Percentiles rank a stretch among this genome's conserved stretches.
These are phyloP conservation scores for Xanthoconium purpureum DNA, from an alignment of 768 basidiomycete species.

Conservation along the genomic window DNA sequence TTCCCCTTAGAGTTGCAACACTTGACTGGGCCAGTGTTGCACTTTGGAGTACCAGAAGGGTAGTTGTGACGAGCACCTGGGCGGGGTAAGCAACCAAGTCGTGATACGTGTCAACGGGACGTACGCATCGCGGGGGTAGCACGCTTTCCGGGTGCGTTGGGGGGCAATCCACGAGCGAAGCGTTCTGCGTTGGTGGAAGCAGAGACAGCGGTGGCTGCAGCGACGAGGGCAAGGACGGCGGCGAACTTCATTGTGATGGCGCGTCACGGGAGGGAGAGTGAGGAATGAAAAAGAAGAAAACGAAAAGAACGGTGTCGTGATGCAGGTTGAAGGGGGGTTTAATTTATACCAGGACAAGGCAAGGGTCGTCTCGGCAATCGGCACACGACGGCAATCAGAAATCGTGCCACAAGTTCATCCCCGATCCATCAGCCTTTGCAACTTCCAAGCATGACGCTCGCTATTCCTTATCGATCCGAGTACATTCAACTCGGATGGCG, in stretches of 20 bases:
- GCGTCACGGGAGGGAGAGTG: not conserved
- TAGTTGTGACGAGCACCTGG: conserved; percentile 35
- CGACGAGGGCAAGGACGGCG: conserved; percentile 35
- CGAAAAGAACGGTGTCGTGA: not conserved
- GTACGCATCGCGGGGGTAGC: conserved; percentile 34
- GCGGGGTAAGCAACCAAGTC: not conserved
- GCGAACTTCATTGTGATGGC: conserved; percentile 29
- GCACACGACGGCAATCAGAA: conserved; percentile 1
- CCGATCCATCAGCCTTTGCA: conserved; percentile 4
- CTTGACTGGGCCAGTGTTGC: conserved; percentile 13
- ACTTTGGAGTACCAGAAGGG: conserved; percentile 35
- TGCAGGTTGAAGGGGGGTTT: not conserved
- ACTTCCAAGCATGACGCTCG: not conserved
- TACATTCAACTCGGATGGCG: no score
- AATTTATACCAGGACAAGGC: conserved; percentile 10
- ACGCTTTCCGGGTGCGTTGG: conserved; percentile 40
- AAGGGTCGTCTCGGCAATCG: conserved; percentile 18
- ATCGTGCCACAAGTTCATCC: not conserved
- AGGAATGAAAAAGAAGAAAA: not conserved
- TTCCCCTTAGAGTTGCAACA: conserved; percentile 18
- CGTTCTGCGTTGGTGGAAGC: conserved; percentile 52
- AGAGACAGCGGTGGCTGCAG: conserved; percentile 37
- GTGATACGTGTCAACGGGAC: conserved; percentile 2
- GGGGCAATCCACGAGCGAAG: conserved; percentile 51
- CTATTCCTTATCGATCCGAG: no score